Conservation (phyloP, 768 basidiomycete species). For the Cystofilobasidium bisporidii region DNA sequence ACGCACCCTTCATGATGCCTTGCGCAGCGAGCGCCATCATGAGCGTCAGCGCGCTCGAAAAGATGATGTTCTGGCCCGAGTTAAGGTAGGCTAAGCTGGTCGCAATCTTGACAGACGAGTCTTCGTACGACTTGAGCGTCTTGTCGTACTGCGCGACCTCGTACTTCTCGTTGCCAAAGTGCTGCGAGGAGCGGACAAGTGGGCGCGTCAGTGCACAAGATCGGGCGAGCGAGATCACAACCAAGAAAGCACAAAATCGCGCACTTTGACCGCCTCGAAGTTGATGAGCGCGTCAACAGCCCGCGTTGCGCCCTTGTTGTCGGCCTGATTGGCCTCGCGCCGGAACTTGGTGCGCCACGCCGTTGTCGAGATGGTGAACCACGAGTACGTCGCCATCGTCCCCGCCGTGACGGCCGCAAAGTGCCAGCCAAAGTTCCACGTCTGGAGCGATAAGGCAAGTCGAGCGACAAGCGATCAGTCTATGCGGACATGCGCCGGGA, state of each 20-base stretch:
- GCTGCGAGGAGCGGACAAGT: slow-evolving; percentile 45
- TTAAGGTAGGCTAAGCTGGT: slow-evolving; percentile 88
- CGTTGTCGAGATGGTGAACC: slow-evolving; percentile 94
- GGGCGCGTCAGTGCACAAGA: neutral
- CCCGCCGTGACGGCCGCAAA: slow-evolving; percentile 81
- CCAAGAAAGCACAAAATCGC: slow-evolving; percentile 18
- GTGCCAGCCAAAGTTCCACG: slow-evolving; percentile 95
- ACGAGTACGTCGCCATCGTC: slow-evolving; percentile 83
- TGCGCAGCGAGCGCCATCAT: slow-evolving; percentile 97
- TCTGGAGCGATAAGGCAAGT: too few relatives aligned
- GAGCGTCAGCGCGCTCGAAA: slow-evolving; percentile 79
- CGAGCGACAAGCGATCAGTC: too few relatives aligned
- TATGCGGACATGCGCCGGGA: too few relatives aligned
- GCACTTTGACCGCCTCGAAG: slow-evolving; percentile 94
- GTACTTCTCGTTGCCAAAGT: slow-evolving; percentile 93
- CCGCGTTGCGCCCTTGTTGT: slow-evolving; percentile 87
- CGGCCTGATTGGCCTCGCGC: slow-evolving; percentile 86
- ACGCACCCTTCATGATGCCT: slow-evolving; percentile 76
- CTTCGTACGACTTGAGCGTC: slow-evolving; percentile 75
- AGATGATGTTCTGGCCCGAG: slow-evolving; percentile 94
- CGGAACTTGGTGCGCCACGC: slow-evolving; percentile 93
- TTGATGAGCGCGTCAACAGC: slow-evolving; percentile 95
- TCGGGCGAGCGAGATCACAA: neutral
- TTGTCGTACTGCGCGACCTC: slow-evolving; percentile 88
- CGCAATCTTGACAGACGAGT: slow-evolving; percentile 84